phyloP scores from a whole-genome alignment of 2,329 filamentous ascomycete species.

The Diaporthe ilicicola region DNA sequence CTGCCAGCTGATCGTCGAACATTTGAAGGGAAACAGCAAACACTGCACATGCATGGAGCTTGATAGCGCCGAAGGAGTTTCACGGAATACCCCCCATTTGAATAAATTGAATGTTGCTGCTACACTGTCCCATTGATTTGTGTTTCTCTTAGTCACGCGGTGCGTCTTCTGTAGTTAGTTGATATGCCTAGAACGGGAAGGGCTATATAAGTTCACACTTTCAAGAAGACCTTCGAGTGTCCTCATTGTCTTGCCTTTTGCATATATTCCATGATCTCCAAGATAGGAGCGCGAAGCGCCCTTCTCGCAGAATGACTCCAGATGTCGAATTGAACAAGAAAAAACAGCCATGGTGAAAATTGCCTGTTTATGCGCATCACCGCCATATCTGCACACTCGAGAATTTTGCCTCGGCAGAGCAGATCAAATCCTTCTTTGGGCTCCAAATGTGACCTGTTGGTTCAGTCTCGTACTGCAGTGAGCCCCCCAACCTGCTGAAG shows the following conservation, averaged over 20 bases:
- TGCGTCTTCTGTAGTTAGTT: neutral
- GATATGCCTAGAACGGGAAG: neutral
- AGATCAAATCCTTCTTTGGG: neutral
- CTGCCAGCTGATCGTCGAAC: neutral
- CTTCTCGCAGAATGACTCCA: too few relatives aligned
- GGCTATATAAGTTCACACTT: too few relatives aligned
- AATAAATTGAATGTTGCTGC: neutral
- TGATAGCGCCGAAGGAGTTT: neutral
- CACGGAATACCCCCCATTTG: neutral
- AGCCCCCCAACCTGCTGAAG: neutral
- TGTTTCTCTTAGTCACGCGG: neutral
- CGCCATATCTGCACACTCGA: neutral
- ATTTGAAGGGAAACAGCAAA: neutral
- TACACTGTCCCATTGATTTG: neutral
- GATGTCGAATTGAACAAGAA: too few relatives aligned
- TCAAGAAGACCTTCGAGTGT: neutral
- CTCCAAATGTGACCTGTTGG: neutral
- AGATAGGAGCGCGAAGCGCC: too few relatives aligned
- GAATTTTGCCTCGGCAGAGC: slow-evolving; percentile 14
- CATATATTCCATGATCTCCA: too few relatives aligned
- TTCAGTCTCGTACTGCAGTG: neutral
- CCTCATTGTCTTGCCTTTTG: neutral
- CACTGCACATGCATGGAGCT: neutral
- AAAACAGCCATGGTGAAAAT: neutral
- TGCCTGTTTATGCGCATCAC: neutral